A percentile compares a stretch with the other conserved stretches of the same genome.
These are phyloP conservation scores for Niveomyces coronatus DNA, from an alignment of 2,329 filamentous ascomycete genomes.

Conservation along the genomic window DNA sequence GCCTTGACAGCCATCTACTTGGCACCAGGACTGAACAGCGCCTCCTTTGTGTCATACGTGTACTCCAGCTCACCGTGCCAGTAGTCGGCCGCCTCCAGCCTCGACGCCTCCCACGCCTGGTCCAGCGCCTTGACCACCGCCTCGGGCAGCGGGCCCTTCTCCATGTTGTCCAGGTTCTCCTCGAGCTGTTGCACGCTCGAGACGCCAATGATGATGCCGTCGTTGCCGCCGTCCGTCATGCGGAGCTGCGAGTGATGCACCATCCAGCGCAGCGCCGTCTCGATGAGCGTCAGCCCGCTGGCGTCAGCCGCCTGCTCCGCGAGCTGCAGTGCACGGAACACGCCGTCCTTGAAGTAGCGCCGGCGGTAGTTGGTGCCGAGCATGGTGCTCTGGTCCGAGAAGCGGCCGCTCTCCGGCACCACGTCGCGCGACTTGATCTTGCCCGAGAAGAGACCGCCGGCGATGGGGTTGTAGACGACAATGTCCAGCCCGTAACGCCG, in stretches of 20 bases:
- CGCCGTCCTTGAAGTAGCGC: conserved; percentile 62
- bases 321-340: conserved; percentile 51
- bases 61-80: conserved; percentile 55
- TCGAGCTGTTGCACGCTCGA: conserved; percentile 47
- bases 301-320: conserved; percentile 60
- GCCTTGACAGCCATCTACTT: conserved; percentile 22
- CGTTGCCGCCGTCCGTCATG: conserved; percentile 40
- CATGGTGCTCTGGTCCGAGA: conserved; percentile 45
- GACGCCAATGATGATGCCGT: conserved; percentile 51
- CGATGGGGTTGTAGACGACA: conserved; percentile 74
- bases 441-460: conserved; percentile 70
- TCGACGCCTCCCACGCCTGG: conserved; percentile 64
- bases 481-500: conserved; percentile 68
- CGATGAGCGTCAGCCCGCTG: conserved; percentile 58
- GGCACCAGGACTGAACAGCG: conserved; percentile 40
- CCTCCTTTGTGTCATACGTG: conserved; percentile 52
- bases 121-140: conserved; percentile 68
- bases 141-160: conserved; percentile 64
- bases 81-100: conserved; percentile 42
- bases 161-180: conserved; percentile 45
- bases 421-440: conserved; percentile 62
- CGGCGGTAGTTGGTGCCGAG: conserved; percentile 49
- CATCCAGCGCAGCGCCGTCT: conserved; percentile 64
- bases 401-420: conserved; percentile 57
- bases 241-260: conserved; percentile 57